Evolutionary conservation across 805 yeast genomes (phyloP), one percentile per base, ranked within the genome.

Genomic region (Candida ascalaphidarum): DNA sequence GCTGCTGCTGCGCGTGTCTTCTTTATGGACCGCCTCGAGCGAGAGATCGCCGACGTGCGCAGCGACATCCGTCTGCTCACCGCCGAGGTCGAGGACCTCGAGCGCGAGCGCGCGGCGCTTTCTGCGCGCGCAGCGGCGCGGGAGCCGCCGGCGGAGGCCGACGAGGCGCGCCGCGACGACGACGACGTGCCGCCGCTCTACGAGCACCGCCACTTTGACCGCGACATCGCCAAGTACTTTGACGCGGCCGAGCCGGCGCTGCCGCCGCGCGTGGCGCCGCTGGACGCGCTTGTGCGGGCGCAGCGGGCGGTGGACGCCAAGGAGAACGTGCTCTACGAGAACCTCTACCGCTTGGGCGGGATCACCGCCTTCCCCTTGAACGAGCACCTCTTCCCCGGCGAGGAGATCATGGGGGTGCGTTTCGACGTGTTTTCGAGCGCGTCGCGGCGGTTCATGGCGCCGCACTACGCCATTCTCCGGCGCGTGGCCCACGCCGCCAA

Each of bases 331-430:
- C 47, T 60, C 24, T 40, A 56, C 25, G 79, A 72, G 34, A 71
- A 69, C 36, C 47, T 69, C 12, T 58, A 55, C 31, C 41, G 79
- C 29, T 40, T 71, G 32, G 67, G 61, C 5, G 76, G 77, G 2
- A 41, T 67, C 17, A 71, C 77, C 0, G 66, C 67, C 0, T 72
- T 72, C 30, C 72, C 74, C 1, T 54, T 72, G 23, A 67, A 66
- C 36, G 55, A 53, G 31, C 33, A 33, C 12, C 32, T 55, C 14
- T 52, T 54, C 26, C 32, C 39, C 0, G 43, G 38, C 22, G 58
- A 52, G 7, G 43, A 48, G 8, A 43, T 59, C 20, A 34, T 72
- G 17, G 79, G 79, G 0, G 35, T 72, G 5, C 45, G 79, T n/a
- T 70, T 70, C 39, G 79, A 72, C 33, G 39, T 59, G 2, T 61